Evolutionary conservation across 2,329 filamentous ascomycete genomes (phyloP), one percentile per base, ranked within the genome.

Genomic region (Colletotrichum tabaci): DNA sequence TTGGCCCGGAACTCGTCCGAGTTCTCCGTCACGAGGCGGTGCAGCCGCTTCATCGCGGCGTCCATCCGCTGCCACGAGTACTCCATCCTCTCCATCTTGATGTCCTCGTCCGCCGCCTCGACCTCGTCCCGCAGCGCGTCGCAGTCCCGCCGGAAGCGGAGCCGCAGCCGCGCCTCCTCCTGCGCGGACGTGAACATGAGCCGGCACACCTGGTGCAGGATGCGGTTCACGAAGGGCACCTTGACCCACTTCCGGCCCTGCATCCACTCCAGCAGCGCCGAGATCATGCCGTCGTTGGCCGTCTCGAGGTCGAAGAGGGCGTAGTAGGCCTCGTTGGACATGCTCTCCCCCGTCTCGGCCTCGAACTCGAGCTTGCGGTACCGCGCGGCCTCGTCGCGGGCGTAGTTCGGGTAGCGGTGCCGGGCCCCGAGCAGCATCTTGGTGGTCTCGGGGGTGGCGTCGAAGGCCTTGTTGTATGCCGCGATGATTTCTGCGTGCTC

Each of bases 221-320:
- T 64, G 47, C 61, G 60, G 71, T 74, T 74, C 13, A 74, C 61
- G 18, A 42, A 66, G 0, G 47, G 50, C n/a, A 65, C 65, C 35
- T 73, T 73, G 21, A 74, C 50, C n/a, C 40, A 60, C 21, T 23
- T 30, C 23, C 67, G 67, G 47, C 73, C 73, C 47, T 65, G 58
- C 49, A 67, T 71, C 60, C 64, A 74, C 61, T 72, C 67, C 7
- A 65, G 61, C 7, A 72, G 61, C 21, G 44, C 60, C 18, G 68
- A 73, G 26, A 72, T 21, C 60, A 72, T 64, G 10, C 73, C 73
- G n/a, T 74, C 73, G 23, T 73, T 74, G n/a, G 63, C 23, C 8
- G 30, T 67, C 61, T 67, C 61, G 23, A 67, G 72, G 44, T 73
- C 64, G 47, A 65, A 72, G 52, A 74, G 57, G 61, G 61, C 47